A percentile compares a stretch with the other conserved stretches of the same genome.
These are phyloP conservation scores for Mikania micrantha DNA, from an alignment of 129 eudicot genomes.

Conservation along the genomic window DNA sequence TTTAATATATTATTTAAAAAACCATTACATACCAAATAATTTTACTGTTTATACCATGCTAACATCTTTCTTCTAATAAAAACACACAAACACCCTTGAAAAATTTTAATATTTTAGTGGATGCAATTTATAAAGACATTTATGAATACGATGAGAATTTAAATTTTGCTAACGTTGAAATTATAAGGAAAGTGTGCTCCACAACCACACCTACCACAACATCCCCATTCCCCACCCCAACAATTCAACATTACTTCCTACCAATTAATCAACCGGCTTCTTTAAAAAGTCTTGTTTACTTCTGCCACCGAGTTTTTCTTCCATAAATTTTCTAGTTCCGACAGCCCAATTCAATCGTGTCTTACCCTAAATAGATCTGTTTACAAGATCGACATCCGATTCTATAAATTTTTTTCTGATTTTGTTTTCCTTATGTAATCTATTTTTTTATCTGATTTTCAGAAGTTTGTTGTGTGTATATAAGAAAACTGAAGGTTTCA, in stretches of 20 bases:
- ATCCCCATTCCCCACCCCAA: slow-evolving; percentile 19
- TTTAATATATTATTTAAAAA: too few relatives aligned
- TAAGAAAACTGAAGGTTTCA: background rate
- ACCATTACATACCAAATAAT: too few relatives aligned
- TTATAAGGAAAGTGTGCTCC: slow-evolving; percentile 3
- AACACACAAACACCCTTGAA: too few relatives aligned
- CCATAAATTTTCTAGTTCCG: background rate
- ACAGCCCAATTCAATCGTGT: slow-evolving; percentile 7
- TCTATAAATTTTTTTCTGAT: background rate
- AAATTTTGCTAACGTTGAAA: slow-evolving; percentile 1
- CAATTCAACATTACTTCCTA: slow-evolving; percentile 3
- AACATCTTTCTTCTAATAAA: too few relatives aligned
- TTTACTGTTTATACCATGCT: too few relatives aligned
- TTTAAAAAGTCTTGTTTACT: background rate
- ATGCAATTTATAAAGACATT: too few relatives aligned
- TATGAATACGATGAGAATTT: too few relatives aligned
- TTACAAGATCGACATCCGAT: too few relatives aligned
- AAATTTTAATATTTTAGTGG: too few relatives aligned
- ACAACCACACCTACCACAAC: slow-evolving; percentile 16
- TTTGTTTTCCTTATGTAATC: background rate
- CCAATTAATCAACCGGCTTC: slow-evolving; percentile 10
- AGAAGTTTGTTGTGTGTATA: background rate
- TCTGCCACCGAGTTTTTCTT: background rate
- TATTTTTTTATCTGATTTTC: background rate
- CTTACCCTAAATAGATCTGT: slow-evolving; percentile 7